phyloP scores from a whole-genome alignment of 495 filamentous ascomycete genomes.

The Hypoxylon trugodes region DNA sequence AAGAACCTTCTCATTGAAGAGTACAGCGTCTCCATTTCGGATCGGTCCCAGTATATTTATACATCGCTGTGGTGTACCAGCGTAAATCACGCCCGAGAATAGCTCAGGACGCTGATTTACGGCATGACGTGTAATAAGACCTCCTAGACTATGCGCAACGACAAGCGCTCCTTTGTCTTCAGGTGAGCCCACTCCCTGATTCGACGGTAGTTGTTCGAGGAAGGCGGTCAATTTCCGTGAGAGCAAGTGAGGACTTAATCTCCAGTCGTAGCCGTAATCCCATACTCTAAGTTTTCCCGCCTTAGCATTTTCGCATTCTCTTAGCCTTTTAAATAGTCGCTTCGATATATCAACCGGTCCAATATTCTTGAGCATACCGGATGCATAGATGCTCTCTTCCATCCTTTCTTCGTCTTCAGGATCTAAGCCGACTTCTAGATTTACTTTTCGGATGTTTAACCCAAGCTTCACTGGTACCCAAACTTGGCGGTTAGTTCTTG shows the following conservation, averaged over 20 bases:
- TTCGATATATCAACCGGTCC: slow-evolving; percentile 91
- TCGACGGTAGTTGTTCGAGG: slow-evolving; percentile 78
- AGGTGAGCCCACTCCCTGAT: slow-evolving; percentile 58
- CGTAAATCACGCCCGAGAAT: slow-evolving; percentile 86
- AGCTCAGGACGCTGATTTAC: slow-evolving; percentile 89
- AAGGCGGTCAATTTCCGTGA: slow-evolving; percentile 73
- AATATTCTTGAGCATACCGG: slow-evolving; percentile 87
- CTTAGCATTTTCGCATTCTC: slow-evolving; percentile 73
- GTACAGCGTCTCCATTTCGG: slow-evolving; percentile 88
- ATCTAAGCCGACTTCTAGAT: slow-evolving; percentile 86
- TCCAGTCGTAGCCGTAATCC: slow-evolving; percentile 97
- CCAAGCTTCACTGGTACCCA: slow-evolving; percentile 97
- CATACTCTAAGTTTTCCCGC: slow-evolving; percentile 78
- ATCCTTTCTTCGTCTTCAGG: slow-evolving; percentile 87
- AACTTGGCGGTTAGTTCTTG: slow-evolving; percentile 78
- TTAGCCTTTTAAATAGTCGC: slow-evolving; percentile 79
- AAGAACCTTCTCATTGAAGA: slow-evolving; percentile 87
- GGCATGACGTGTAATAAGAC: slow-evolving; percentile 87
- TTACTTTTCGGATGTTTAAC: slow-evolving; percentile 88
- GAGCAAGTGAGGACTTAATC: slow-evolving; percentile 82
- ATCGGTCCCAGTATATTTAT: slow-evolving; percentile 92
- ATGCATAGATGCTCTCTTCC: slow-evolving; percentile 80
- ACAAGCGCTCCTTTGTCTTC: slow-evolving; percentile 76
- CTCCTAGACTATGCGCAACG: slow-evolving; percentile 89
- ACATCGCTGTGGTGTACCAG: slow-evolving; percentile 83